Base-by-base conservation (phyloP, 108 stramenopile species). In the Aurantiochytrium sp. region DNA sequence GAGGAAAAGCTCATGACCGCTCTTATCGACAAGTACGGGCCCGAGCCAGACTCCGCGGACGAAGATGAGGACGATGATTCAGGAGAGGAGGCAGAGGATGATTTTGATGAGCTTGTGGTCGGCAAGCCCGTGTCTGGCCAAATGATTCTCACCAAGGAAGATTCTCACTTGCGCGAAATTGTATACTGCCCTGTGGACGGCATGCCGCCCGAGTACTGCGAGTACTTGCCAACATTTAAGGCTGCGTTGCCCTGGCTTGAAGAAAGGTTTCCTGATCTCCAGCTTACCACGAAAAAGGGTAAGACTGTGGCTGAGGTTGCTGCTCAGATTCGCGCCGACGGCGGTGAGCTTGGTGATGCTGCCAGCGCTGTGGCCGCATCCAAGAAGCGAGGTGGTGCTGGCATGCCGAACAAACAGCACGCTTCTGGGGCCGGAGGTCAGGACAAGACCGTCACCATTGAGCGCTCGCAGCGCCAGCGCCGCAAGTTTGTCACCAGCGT, bases 121-220 rank as follows among this genome's bases (percentile, higher is more conserved):
- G 94, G 93, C 57, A 19, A 44, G 18, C 72, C 29, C 21, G 57
- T 45, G 21, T 45, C 23, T 12, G 83, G 51, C 58, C 57, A 57
- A 58, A 58, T 59, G 69, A 53, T 96, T 59, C 47, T 96, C n/a
- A 69, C 64, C 64, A 69, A 69, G 35, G 64, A 69, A 18, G 64
- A 42, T 1, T 69, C 64, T 4, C 64, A 69, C 64, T 35, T 83
- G 5, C 76, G 76, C 49, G 49, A 53, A 23, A 60, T 93, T 4
- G 29, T 87, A 5, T 99, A 99, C 90, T 99, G 98, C 91, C 93
- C 92, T 21, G 92, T 95, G 49, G 97, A 97, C 92, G 96, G 97
- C 25, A 96, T 98, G 94, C 98, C 98, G 47, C 97, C 97, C 6
- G 97, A 99, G 91, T 99, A 97, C 88, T 98, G 97, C 92, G 96